Percentiles rank a stretch among this genome's conserved stretches.
Conservation (phyloP, 2,329 filamentous ascomycete species). For the Alternaria sp. region DNA sequence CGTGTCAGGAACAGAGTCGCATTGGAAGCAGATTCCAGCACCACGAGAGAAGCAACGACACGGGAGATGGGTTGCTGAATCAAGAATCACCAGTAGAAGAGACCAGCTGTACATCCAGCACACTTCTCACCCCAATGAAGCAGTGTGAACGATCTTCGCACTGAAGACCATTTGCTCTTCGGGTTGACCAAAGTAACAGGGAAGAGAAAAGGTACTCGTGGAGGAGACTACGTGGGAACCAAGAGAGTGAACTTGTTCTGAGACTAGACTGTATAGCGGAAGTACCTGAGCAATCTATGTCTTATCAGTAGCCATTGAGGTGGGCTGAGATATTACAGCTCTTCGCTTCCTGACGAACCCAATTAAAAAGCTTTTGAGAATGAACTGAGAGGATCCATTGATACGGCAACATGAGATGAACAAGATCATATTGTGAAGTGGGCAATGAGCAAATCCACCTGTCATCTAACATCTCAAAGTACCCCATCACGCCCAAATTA, state of each 20-base stretch:
- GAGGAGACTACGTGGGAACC: no score
- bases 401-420: no score
- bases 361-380: no score
- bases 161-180: neutral
- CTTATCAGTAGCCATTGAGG: neutral
- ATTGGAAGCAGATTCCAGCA: neutral
- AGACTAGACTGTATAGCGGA: neutral
- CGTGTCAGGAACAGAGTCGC: neutral
- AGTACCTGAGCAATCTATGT: neutral
- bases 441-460: neutral
- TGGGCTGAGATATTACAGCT: no score
- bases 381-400: no score
- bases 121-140: neutral
- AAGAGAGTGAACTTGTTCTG: neutral
- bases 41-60: no score
- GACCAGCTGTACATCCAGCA: neutral
- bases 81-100: no score
- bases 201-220: neutral
- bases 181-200: neutral
- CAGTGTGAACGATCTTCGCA: neutral
- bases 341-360: no score
- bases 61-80: no score
- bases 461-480: fast-evolving
- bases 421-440: neutral
- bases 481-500: neutral